phyloP scores from a whole-genome alignment of 2,329 filamentous ascomycete species.

The Hypoxylon sp. region DNA sequence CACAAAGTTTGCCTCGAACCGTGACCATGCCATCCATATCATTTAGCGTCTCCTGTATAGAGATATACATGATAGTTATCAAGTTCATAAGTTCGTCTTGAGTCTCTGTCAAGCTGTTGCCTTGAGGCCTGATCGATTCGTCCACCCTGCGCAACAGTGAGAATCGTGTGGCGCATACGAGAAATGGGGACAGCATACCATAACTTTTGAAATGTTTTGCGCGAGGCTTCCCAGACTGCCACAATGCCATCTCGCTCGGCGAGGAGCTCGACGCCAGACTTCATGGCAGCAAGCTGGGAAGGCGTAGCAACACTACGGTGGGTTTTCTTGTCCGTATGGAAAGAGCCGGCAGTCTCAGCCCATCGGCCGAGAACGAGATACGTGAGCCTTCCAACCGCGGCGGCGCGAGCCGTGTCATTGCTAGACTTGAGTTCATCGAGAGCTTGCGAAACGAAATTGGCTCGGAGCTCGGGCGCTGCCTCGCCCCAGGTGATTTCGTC shows the following conservation, averaged over 20 bases:
- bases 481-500: slow-evolving; percentile 70
- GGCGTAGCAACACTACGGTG: slow-evolving; percentile 58
- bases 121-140: slow-evolving; percentile 51
- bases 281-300: slow-evolving; percentile 67
- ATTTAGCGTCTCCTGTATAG: slow-evolving; percentile 64
- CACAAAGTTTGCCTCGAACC: slow-evolving; percentile 60
- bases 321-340: slow-evolving; percentile 53
- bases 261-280: slow-evolving; percentile 60
- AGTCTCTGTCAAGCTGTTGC: slow-evolving; percentile 56
- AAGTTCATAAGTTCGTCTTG: slow-evolving; percentile 69
- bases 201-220: slow-evolving; percentile 58
- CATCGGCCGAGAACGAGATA: slow-evolving; percentile 74
- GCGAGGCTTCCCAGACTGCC: slow-evolving; percentile 60
- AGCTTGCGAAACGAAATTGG: slow-evolving; percentile 64
- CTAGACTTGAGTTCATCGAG: slow-evolving; percentile 55
- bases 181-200: slow-evolving; percentile 53
- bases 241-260: slow-evolving; percentile 59
- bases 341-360: slow-evolving; percentile 68
- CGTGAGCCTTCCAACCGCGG: slow-evolving; percentile 64
- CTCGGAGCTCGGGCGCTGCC: slow-evolving; percentile 62
- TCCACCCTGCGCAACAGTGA: slow-evolving; percentile 54
- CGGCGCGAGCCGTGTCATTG: slow-evolving; percentile 58
- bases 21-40: slow-evolving; percentile 58
- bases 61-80: slow-evolving; percentile 69
- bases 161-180: slow-evolving; percentile 35